Evolutionary conservation across 116 monocot species (phyloP).

Genomic region (Cymodocea nodosa): DNA sequence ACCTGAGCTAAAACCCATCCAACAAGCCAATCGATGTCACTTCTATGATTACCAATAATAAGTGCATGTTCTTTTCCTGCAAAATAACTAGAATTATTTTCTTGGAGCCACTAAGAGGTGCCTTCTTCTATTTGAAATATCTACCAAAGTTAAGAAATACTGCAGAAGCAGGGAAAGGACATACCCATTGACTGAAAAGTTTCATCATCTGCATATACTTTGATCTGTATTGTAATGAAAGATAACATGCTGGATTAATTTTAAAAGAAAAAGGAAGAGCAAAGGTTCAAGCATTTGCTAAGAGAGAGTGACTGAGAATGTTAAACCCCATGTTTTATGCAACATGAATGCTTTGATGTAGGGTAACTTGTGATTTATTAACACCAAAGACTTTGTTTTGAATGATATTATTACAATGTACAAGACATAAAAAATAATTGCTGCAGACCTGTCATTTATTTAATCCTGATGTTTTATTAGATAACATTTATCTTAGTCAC

Average conservation of each 20-base stretch:
- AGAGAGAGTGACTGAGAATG: too few relatives aligned
- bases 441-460: too few relatives aligned
- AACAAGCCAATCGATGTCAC: constrained; percentile 99
- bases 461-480: too few relatives aligned
- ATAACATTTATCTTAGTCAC: too few relatives aligned
- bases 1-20: constrained; percentile 99
- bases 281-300: not conserved
- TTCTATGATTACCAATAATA: constrained; percentile 82
- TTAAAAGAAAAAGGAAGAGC: not conserved
- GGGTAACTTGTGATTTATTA: too few relatives aligned
- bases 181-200: constrained; percentile 66
- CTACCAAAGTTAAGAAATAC: not conserved
- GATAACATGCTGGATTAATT: not conserved
- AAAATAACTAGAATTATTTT: constrained; percentile 4
- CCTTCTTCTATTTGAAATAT: not conserved
- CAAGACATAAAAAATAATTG: too few relatives aligned
- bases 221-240: constrained; percentile 42
- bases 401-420: too few relatives aligned
- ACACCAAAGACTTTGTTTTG: too few relatives aligned
- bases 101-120: not conserved
- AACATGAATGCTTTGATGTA: too few relatives aligned
- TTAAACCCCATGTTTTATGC: too few relatives aligned
- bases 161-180: not conserved
- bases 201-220: constrained; percentile 72
- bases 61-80: constrained; percentile 96